Base-by-base conservation (phyloP, 805 yeast genomes). In the Pichia exigua region DNA sequence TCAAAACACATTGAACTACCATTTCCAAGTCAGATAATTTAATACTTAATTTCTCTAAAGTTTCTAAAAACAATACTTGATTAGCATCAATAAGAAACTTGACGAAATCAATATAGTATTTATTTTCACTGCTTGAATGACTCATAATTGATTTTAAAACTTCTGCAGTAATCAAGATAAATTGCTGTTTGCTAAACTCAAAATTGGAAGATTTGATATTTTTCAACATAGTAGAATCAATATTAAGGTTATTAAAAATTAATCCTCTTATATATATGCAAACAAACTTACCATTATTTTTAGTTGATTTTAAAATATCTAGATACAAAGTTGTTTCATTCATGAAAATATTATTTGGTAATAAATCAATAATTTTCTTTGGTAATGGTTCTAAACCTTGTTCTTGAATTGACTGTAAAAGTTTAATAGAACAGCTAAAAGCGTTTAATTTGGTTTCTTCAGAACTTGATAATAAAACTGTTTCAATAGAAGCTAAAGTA, bases 1-100 rank as follows among this genome's bases (percentile, higher is more conserved):
- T 59, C 48, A 89, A 67, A 0, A 91, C 82, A 1, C 85, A 75
- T 67, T 87, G 86, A 45, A 88, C 69, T 49, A 76, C 74, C 73
- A 89, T 77, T 69, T 84, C 91, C 28, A 83, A 68, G 5, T 72
- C 57, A 28, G 76, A 80, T 3, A 79, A 53, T 7, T 68, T 60
- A 21, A 75, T 49, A 20, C 67, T 63, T 22, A 66, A 49, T 2
- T 73, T 64, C 2, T 62, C 56, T 47, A 80, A 60, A 26, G 70
- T 67, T n/a, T 63, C 57, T n/a, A 71, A 42, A 44, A 80, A 72
- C 21, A 71, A 54, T 2, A 64, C 69, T 53, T 73, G 69, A 48
- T 76, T 64, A 6, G 61, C 58, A 8, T 62, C 59, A 38, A 73
- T 67, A 47, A 78, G 54, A 44, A 70, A 61, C 45, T 67, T 65